Base-by-base conservation (phyloP, 495 filamentous ascomycete genomes). In the Tuber umbilicatum region DNA sequence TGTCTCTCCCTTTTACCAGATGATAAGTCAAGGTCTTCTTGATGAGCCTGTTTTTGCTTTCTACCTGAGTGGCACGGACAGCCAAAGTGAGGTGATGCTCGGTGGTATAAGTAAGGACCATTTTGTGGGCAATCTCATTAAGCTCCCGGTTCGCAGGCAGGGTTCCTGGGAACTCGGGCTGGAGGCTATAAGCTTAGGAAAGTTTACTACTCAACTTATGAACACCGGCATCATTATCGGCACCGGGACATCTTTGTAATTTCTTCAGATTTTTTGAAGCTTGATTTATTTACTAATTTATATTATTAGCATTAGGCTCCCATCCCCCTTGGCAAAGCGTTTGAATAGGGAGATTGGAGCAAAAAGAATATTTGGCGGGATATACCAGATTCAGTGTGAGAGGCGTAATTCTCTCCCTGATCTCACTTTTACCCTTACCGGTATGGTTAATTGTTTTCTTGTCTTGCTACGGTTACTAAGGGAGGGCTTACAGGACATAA, bases 81-180 rank as follows among this genome's bases (percentile, higher is more conserved):
- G 89, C 81, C 87, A 91, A 82, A 97, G 94, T 16, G 94, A 93
- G 84, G 94, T 90, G 47, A 90, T 90, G 71, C 98, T 99, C 76
- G 95, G 95, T 85, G 95, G 95, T 81, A 86, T 97, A 73, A 90
- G 97, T 84, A 86, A 93, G 84, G 85, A 86, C 81, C 92, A 93
- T 86, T 98, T 93, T 87, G 90, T 87, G 42, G 95, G 95, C 79
- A 90, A 97, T 84, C 87, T 99, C 81, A 93, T 89, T 75, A 94
- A 91, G 82, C 93, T 99, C 77, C 94, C 94, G 70, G 89, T 99
- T 76, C 90, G 95, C 83, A 92, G 95, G 82, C 97, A 97, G 90
- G 95, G 96, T 55, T 99, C 98, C 88, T 99, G 95, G 95, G 95
- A 99, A 87, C 94, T 98, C 39, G 94, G 97, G 79, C 89, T 98